Evolutionary conservation across 2,329 filamentous ascomycete species (phyloP).

Genomic region (Alternaria novae-zelandiae): DNA sequence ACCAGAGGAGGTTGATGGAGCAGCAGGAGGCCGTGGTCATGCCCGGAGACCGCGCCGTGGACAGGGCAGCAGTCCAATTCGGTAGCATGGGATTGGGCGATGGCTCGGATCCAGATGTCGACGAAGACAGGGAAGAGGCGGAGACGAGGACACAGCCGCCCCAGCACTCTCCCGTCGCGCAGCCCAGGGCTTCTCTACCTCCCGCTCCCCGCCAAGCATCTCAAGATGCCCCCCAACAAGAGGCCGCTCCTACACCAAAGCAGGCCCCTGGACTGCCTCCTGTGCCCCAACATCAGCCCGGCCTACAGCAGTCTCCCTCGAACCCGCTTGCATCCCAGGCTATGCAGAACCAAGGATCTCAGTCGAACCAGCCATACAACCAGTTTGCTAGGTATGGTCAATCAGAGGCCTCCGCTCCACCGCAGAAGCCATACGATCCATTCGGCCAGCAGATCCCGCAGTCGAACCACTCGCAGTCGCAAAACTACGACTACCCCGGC

Average conservation of each 20-base stretch:
- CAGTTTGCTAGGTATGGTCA: constrained; percentile 76
- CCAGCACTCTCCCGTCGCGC: constrained; percentile 85
- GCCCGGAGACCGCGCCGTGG: constrained; percentile 94
- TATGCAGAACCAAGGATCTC: constrained; percentile 58
- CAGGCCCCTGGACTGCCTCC: constrained; percentile 68
- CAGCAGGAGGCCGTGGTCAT: constrained; percentile 98
- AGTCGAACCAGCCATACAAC: constrained; percentile 58
- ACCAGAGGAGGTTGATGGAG: constrained; percentile 85
- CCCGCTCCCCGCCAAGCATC: constrained; percentile 63
- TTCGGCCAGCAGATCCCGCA: constrained; percentile 75
- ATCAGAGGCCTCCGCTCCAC: constrained; percentile 65
- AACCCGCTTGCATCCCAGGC: constrained; percentile 60
- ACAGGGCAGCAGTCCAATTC: constrained; percentile 92
- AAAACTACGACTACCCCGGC: constrained; percentile 56
- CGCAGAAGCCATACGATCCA: constrained; percentile 85
- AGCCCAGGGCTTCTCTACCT: constrained; percentile 85
- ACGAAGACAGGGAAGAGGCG: constrained; percentile 92
- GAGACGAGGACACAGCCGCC: constrained; percentile 94
- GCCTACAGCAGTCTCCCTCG: constrained; percentile 52
- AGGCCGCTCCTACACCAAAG: constrained; percentile 59
- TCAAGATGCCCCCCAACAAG: constrained; percentile 47
- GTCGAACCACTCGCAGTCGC: constrained; percentile 44
- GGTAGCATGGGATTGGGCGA: constrained; percentile 88
- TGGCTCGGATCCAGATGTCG: constrained; percentile 76
- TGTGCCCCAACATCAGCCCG: constrained; percentile 60